These are phyloP conservation scores for Penicillium bialowiezense DNA, from an alignment of 495 filamentous ascomycete species.

Conservation along the genomic window DNA sequence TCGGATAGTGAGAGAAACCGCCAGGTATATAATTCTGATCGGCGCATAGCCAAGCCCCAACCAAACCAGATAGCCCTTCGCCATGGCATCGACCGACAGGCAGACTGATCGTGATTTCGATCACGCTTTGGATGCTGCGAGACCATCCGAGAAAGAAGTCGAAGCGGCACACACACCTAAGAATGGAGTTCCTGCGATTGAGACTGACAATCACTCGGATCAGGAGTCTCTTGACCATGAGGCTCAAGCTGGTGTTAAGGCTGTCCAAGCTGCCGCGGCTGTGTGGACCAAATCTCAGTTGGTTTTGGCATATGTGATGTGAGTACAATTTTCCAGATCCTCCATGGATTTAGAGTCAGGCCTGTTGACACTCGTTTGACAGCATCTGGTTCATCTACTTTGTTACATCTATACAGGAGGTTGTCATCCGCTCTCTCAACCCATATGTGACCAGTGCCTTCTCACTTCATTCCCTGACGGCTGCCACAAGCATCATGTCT, in stretches of 20 bases:
- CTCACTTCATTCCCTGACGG: slow-evolving; percentile 27
- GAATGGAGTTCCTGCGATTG: not conserved
- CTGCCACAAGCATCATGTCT: slow-evolving; percentile 27
- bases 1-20: not conserved
- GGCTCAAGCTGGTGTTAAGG: slow-evolving; percentile 5
- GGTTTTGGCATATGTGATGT: slow-evolving; percentile 4
- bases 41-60: not conserved
- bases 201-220: not conserved
- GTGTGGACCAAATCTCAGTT: slow-evolving; percentile 3
- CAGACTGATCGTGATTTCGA: not conserved
- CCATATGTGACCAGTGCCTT: slow-evolving; percentile 33
- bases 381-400: slow-evolving; percentile 37
- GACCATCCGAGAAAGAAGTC: not conserved
- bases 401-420: slow-evolving; percentile 25
- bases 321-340: no score
- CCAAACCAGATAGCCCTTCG: not conserved
- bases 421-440: slow-evolving; percentile 14
- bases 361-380: no score
- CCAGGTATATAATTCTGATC: not conserved
- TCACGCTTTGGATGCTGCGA: not conserved
- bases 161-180: not conserved
- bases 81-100: not conserved
- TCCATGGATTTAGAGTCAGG: no score
- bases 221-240: slow-evolving; percentile 1
- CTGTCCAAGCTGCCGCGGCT: not conserved